phyloP scores from a whole-genome alignment of 495 filamentous ascomycete species.

The Penicillium tannophilum region DNA sequence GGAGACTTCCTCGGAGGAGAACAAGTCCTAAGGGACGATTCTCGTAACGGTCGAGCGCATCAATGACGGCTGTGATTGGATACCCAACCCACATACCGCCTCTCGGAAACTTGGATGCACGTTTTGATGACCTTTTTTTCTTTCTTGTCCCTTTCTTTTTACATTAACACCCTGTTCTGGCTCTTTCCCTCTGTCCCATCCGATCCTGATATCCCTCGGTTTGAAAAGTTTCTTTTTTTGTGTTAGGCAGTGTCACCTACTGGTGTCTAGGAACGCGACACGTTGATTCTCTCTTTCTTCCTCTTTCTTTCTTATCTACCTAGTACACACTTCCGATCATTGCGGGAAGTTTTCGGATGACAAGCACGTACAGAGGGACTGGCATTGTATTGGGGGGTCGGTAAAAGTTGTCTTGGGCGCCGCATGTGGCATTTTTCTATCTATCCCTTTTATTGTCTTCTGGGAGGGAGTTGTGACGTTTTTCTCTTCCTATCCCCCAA shows the following conservation, averaged over 20 bases:
- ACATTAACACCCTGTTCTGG: slow-evolving; percentile 21
- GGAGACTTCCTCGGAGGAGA: slow-evolving; percentile 48
- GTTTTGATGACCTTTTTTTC: slow-evolving; percentile 48
- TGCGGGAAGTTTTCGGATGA: slow-evolving; percentile 7
- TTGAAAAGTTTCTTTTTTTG: slow-evolving; percentile 46
- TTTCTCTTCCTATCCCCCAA: slow-evolving; percentile 32
- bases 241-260: slow-evolving; percentile 42
- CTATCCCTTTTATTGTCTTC: slow-evolving; percentile 14
- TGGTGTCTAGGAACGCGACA: slow-evolving; percentile 40
- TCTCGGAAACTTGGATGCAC: slow-evolving; percentile 43
- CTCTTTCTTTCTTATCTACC: slow-evolving; percentile 9
- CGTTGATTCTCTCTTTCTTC: slow-evolving; percentile 29
- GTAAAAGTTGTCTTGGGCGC: slow-evolving; percentile 29
- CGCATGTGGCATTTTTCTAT: slow-evolving; percentile 19
- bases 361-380: slow-evolving; percentile 9
- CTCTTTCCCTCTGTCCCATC: slow-evolving; percentile 28
- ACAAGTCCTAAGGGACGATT: slow-evolving; percentile 47
- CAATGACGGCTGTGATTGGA: slow-evolving; percentile 14
- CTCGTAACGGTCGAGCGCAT: slow-evolving; percentile 22
- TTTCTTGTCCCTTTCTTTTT: slow-evolving; percentile 31
- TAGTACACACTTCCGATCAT: slow-evolving; percentile 15
- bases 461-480: slow-evolving; percentile 39
- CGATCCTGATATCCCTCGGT: slow-evolving; percentile 55
- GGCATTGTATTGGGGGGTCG: slow-evolving; percentile 16
- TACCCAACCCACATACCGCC: slow-evolving; percentile 22